Conservation (phyloP, 192 early-diverging fungal genomes). For the Coemansia sp. region DNA sequence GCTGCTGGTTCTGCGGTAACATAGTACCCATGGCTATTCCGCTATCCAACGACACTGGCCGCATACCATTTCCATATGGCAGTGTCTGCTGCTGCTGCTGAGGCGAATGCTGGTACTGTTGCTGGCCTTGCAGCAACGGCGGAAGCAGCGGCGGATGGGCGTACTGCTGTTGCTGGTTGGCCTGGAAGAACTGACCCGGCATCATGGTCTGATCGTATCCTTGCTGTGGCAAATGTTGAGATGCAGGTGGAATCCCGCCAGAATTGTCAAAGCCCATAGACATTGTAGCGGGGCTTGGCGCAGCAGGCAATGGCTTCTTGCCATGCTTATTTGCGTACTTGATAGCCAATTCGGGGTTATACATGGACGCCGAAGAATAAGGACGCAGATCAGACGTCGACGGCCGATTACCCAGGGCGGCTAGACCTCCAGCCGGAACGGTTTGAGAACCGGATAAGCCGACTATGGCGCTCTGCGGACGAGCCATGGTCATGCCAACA, state of each 20-base stretch:
- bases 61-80: slow-evolving; percentile 19
- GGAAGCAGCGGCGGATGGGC: neutral
- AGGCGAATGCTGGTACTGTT: slow-evolving; percentile 12
- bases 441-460: slow-evolving; percentile 2
- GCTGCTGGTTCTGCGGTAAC: slow-evolving; percentile 11
- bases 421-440: neutral
- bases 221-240: slow-evolving; percentile 4
- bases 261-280: slow-evolving; percentile 11
- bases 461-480: slow-evolving; percentile 9
- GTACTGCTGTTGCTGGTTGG: slow-evolving; percentile 23
- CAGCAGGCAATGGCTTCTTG: slow-evolving; percentile 46
- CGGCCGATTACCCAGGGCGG: slow-evolving; percentile 25
- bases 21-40: slow-evolving; percentile 10
- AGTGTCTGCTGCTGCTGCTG: slow-evolving; percentile 10
- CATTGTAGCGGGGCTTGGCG: slow-evolving; percentile 14
- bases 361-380: slow-evolving; percentile 55
- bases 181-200: slow-evolving; percentile 36
- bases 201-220: slow-evolving; percentile 46
- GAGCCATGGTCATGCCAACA: neutral
- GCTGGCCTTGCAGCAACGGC: neutral
- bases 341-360: slow-evolving; percentile 46
- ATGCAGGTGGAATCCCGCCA: neutral
- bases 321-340: slow-evolving; percentile 56
- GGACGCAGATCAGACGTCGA: slow-evolving; percentile 54
- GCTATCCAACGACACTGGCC: slow-evolving; percentile 10